These are phyloP conservation scores for Cryptococcus wingfieldii DNA, from an alignment of 1,284 basidiomycete species.

Conservation along the genomic window DNA sequence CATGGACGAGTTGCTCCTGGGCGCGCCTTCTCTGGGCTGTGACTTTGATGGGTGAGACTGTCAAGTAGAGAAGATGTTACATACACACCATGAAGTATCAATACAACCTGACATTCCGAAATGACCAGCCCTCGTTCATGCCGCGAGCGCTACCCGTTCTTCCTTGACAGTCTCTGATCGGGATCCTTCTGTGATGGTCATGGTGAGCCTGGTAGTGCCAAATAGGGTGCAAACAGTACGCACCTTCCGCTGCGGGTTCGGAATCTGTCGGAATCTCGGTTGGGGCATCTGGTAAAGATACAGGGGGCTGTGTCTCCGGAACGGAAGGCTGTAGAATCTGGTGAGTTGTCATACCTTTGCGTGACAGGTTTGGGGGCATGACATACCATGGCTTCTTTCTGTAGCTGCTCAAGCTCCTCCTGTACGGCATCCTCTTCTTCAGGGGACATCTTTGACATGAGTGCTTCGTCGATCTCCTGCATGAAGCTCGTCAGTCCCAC, in stretches of 20 bases:
- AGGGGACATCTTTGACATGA: constrained; percentile 71
- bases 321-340: constrained; percentile 24
- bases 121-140: constrained; percentile 31
- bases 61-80: too few species aligned
- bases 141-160: constrained; percentile 53
- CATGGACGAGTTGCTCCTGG: too few species aligned
- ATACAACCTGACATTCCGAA: too few species aligned
- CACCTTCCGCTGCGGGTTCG: neutral
- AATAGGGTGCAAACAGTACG: neutral
- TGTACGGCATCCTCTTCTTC: constrained; percentile 95
- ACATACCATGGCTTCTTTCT: constrained; percentile 55
- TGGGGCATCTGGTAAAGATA: constrained; percentile 55
- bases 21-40: too few species aligned
- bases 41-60: too few species aligned
- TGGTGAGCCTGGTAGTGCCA: constrained; percentile 3
- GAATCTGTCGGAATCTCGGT: constrained; percentile 48
- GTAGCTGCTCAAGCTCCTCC: constrained; percentile 66
- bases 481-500: neutral
- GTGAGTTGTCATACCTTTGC: neutral
- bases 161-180: constrained; percentile 12
- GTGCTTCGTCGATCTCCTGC: constrained; percentile 86
- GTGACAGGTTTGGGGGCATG: neutral
- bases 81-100: too few species aligned
- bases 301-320: constrained; percentile 26
- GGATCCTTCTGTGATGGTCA: constrained; percentile 2